Conservation (phyloP, 495 filamentous ascomycete genomes). For the Endocarpon pusillum region DNA sequence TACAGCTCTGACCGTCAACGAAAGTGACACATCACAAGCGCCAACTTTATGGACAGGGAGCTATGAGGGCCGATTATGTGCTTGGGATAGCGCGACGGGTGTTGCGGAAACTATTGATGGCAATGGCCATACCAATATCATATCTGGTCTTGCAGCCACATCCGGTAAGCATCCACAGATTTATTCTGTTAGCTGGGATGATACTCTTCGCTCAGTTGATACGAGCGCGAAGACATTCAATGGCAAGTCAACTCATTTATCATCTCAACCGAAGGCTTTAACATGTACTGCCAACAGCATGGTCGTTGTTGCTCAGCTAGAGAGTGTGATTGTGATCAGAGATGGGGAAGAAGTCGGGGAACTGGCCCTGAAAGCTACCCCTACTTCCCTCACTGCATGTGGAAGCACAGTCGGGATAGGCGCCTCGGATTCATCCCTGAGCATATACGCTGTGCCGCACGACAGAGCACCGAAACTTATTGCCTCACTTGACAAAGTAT, state of each 20-base stretch:
- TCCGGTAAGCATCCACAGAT: constrained; percentile 36
- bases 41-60: constrained; percentile 71
- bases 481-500: constrained; percentile 29
- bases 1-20: constrained; percentile 47
- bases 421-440: constrained; percentile 49
- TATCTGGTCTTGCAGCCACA: constrained; percentile 54
- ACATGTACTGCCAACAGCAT: constrained; percentile 25
- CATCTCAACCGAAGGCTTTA: constrained; percentile 45
- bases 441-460: constrained; percentile 46
- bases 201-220: constrained; percentile 71
- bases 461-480: constrained; percentile 33
- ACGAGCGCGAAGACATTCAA: constrained; percentile 38
- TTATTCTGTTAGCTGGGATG: constrained; percentile 89
- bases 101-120: constrained; percentile 53
- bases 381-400: constrained; percentile 52
- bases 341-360: constrained; percentile 37
- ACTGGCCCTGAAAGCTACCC: constrained; percentile 47
- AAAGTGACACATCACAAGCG: constrained; percentile 21
- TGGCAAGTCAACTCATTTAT: constrained; percentile 31
- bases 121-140: constrained; percentile 61
- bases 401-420: constrained; percentile 57
- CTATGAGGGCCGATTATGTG: constrained; percentile 72
- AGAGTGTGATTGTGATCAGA: constrained; percentile 46
- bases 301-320: constrained; percentile 46
- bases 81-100: constrained; percentile 61